Evolutionary conservation across 805 yeast genomes (phyloP).

Genomic region (Cyberlindnera euphorbiiphila): DNA sequence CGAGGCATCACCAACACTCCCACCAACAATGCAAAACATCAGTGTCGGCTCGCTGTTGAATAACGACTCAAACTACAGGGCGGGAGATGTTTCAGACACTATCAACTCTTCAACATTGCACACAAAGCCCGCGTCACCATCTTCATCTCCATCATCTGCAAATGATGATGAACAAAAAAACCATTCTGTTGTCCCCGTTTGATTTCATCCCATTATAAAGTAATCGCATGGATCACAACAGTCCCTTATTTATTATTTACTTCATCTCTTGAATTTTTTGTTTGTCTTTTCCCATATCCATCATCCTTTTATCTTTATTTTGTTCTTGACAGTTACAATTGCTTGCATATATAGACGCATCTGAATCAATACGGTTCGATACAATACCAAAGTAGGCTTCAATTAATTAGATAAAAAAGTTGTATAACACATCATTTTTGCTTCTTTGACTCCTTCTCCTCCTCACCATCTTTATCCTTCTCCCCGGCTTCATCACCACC

Average conservation of each 20-base stretch:
- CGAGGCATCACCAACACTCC: constrained; percentile 4
- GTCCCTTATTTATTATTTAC: not conserved
- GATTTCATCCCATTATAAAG: too few relatives aligned
- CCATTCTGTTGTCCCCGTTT: not conserved
- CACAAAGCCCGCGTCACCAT: too few relatives aligned
- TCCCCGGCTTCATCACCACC: constrained; percentile 30
- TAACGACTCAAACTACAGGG: constrained; percentile 1
- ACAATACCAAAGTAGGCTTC: too few relatives aligned
- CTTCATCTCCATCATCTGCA: not conserved
- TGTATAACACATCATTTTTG: constrained; percentile 1
- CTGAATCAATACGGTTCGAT: too few relatives aligned
- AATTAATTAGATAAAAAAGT: too few relatives aligned
- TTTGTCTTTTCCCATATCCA: not conserved
- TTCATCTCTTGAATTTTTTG: not conserved
- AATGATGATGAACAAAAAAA: constrained; percentile 2
- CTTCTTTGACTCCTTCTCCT: constrained; percentile 9
- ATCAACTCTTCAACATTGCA: not conserved
- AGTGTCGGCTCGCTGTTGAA: constrained; percentile 22
- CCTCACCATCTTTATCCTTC: constrained; percentile 13
- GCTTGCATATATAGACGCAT: too few relatives aligned
- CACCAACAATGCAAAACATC: constrained; percentile 17
- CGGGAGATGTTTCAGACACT: not conserved
- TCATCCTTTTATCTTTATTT: not conserved
- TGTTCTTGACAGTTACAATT: constrained; percentile 1
- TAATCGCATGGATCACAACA: too few relatives aligned